These are phyloP conservation scores for Nicotiana otophora DNA, from an alignment of 257 asterid species.

Conservation along the genomic window DNA sequence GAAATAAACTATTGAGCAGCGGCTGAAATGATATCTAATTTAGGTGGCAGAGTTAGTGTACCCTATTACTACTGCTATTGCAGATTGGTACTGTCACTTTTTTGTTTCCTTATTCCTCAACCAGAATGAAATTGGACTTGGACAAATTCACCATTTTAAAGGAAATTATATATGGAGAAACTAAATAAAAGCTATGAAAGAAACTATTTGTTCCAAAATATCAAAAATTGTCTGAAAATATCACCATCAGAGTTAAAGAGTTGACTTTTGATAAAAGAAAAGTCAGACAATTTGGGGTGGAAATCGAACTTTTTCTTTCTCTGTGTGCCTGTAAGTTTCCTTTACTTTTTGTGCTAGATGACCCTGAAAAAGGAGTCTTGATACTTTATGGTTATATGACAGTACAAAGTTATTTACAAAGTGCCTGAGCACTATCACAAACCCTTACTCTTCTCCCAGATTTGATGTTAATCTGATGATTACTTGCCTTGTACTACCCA, in stretches of 20 bases:
- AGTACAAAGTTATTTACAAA: too few relatives aligned
- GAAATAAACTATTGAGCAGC: slow-evolving; percentile 2
- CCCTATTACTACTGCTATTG: neutral
- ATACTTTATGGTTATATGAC: too few relatives aligned
- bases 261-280: neutral
- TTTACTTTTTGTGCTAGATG: too few relatives aligned
- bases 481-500: neutral
- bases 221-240: neutral
- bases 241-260: neutral
- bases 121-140: neutral
- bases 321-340: too few relatives aligned
- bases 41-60: neutral
- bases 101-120: neutral
- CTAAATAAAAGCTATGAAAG: neutral
- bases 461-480: neutral
- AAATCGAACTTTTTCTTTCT: too few relatives aligned
- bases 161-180: neutral
- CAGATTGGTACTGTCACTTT: neutral
- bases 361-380: too few relatives aligned
- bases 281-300: too few relatives aligned
- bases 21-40: neutral
- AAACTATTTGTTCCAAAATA: neutral
- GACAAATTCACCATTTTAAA: neutral
- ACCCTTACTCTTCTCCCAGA: neutral
- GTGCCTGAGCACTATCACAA: neutral